Evolutionary conservation across 106 monocot genomes (phyloP), one percentile per base, ranked within the genome.

Genomic region (Gastrodia elata): DNA sequence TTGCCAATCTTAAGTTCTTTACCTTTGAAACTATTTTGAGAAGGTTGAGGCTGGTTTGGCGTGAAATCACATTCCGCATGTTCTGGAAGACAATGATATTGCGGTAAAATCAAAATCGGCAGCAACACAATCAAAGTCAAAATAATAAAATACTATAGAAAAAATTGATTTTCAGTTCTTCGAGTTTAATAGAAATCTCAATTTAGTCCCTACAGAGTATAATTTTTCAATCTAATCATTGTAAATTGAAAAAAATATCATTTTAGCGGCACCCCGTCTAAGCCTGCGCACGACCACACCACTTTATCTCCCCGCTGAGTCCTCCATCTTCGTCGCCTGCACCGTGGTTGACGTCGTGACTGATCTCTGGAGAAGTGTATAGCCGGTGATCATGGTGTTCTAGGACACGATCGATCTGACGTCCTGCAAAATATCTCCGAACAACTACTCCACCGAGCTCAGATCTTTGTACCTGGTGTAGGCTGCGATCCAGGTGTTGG

Each of bases 321-420:
- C n/a, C n/a, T n/a, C n/a, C n/a, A n/a, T n/a, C n/a, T n/a, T n/a
- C n/a, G n/a, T n/a, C n/a, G n/a, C n/a, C n/a, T n/a, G n/a, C n/a
- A n/a, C n/a, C n/a, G n/a, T n/a, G n/a, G n/a, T n/a, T n/a, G n/a
- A n/a, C n/a, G n/a, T n/a, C n/a, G n/a, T n/a, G n/a, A n/a, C n/a
- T n/a, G 35, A 64, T 26, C 48, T 70, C 9, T 71, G 61, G 39
- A 78, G 26, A 71, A 32, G 39, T 30, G 78, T 61, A 39, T 57
- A 82, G 27, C 82, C 64, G 1, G 82, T 42, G 6, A 82, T 82
- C 69, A 85, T 68, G 34, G 85, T 81, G 68, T 80, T 85, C 78
- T 78, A 85, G 0, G 81, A 85, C 35, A 82, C 82, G 16, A 68
- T 65, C 16, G 85, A 78, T 30, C 71, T 78, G 14, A 25, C 26